Evolutionary conservation across 495 filamentous ascomycete species (phyloP).

Genomic region (Lasiosphaeria miniovina): DNA sequence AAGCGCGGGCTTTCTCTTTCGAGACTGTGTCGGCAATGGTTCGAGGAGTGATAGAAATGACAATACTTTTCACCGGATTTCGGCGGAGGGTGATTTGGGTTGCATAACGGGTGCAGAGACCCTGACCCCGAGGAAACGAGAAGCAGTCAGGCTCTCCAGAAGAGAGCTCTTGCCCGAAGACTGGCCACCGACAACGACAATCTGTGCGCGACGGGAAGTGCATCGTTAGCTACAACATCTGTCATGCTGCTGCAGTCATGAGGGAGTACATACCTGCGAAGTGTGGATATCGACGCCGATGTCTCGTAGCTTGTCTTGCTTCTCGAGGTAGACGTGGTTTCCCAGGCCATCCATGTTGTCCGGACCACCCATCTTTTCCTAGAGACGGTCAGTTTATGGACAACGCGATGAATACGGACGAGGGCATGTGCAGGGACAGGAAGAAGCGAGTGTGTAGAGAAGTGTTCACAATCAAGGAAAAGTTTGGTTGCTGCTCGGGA

Average conservation of each 20-base stretch:
- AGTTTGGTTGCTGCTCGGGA: too few species aligned
- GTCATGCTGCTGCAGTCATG: too few species aligned
- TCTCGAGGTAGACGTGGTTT: slow-evolving; percentile 13
- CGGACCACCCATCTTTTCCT: too few species aligned
- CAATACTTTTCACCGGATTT: slow-evolving; percentile 26
- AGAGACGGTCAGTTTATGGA: too few species aligned
- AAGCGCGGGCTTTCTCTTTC: slow-evolving; percentile 14
- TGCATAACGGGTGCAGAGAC: slow-evolving; percentile 57
- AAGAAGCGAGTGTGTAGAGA: too few species aligned
- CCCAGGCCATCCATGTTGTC: slow-evolving; percentile 9
- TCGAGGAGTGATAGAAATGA: slow-evolving; percentile 47
- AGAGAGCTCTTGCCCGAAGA: slow-evolving; percentile 54
- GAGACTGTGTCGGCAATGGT: slow-evolving; percentile 13
- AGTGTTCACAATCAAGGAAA: too few species aligned
- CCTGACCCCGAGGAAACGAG: slow-evolving; percentile 48
- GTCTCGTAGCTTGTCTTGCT: slow-evolving; percentile 22
- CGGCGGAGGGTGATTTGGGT: slow-evolving; percentile 58
- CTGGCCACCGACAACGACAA: slow-evolving; percentile 51
- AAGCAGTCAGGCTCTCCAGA: slow-evolving; percentile 51
- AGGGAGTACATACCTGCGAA: slow-evolving; percentile 13
- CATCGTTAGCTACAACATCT: background rate
- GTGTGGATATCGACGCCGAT: slow-evolving; percentile 23
- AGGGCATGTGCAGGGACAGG: too few species aligned
- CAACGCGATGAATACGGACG: too few species aligned
- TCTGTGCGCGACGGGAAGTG: background rate